Evolutionary conservation across 495 filamentous ascomycete species (phyloP).

Genomic region (Astrocystis sublimbata): DNA sequence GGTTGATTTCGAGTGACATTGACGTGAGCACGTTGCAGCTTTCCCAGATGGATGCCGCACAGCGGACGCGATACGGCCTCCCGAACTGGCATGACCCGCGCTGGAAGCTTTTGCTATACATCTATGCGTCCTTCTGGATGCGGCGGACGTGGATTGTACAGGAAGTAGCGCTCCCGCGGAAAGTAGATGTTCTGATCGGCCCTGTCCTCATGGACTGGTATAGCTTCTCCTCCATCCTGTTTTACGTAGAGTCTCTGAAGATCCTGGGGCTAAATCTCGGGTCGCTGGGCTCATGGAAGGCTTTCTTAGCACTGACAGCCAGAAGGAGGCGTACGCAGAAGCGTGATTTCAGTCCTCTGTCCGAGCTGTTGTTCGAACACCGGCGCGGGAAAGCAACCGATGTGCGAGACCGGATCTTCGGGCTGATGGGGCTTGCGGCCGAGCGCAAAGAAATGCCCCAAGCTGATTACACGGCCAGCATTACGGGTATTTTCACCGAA

Average conservation of each 20-base stretch:
- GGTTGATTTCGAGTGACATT: slow-evolving; percentile 8
- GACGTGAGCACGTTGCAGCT: slow-evolving; percentile 11
- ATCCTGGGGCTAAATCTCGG: slow-evolving; percentile 10
- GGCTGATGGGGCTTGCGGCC: slow-evolving; percentile 11
- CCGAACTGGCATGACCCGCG: slow-evolving; percentile 9
- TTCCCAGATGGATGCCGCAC: slow-evolving; percentile 13
- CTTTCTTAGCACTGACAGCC: slow-evolving; percentile 7
- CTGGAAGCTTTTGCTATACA: slow-evolving; percentile 16
- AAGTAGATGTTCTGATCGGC: slow-evolving; percentile 14
- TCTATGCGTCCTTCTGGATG: slow-evolving; percentile 11
- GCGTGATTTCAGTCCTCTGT: slow-evolving; percentile 14
- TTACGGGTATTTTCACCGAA: slow-evolving; percentile 3
- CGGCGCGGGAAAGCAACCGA: slow-evolving; percentile 11
- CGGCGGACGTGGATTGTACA: slow-evolving; percentile 14
- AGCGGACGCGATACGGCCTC: slow-evolving; percentile 13
- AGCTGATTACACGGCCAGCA: slow-evolving; percentile 11
- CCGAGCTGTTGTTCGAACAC: slow-evolving; percentile 11
- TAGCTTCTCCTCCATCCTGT: slow-evolving; percentile 6
- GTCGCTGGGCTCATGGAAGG: slow-evolving; percentile 10
- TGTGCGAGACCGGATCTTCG: slow-evolving; percentile 10
- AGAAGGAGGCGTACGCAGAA: slow-evolving; percentile 11
- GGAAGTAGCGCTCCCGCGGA: slow-evolving; percentile 13
- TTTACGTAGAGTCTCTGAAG: slow-evolving; percentile 15
- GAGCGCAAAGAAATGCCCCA: slow-evolving; percentile 11
- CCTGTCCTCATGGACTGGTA: slow-evolving; percentile 11